Evolutionary conservation across 1,284 basidiomycete genomes (phyloP), one percentile per base, ranked within the genome.

Genomic region (Marasmius oreades): DNA sequence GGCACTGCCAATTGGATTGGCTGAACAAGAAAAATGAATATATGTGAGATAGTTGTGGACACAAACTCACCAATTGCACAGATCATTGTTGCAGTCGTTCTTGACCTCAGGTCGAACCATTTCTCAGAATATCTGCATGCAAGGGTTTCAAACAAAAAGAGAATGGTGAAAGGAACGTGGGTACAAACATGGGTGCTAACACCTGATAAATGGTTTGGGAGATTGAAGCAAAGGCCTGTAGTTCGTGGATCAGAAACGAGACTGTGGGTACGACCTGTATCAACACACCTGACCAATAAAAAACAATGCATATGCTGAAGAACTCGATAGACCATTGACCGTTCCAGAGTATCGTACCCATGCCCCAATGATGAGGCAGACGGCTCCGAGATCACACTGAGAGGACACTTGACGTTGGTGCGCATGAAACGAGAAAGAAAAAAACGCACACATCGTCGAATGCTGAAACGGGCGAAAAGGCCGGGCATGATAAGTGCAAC

Each of bases 271-370:
- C 39, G 45, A 23, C 26, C 18, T 20, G 11, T 23, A 47, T 26
- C n/a, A 20, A 62, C 71, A 51, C 62, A 87, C 87, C 74, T 92
- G 90, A 16, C 85, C 87, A 48, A 90, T 52, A 20, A 92, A 76
- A 7, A 92, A 71, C 11, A 92, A 75, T 1, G 80, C 73, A 62
- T 89, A 88, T 5, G 82, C 74, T 2, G 76, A 70, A 1, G 67
- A 64, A 2, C 72, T 68, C 1, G 80, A 74, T 6, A 91, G 70
- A 0, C 79, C 74, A 23, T 66, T 65, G 0, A 77, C 66, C 3
- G 86, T 88, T n/a, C 84, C 88, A 6, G 88, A 80, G 65, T 84
- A 91, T 24, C 90, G 81, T 24, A 93, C 64, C 90, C 90, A 92
- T 0, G 81, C 79, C 2, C 86, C 82, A 11, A 88, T 56, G 18